Base-by-base conservation (phyloP, 257 asterid genomes). In the Nicotiana undulata region DNA sequence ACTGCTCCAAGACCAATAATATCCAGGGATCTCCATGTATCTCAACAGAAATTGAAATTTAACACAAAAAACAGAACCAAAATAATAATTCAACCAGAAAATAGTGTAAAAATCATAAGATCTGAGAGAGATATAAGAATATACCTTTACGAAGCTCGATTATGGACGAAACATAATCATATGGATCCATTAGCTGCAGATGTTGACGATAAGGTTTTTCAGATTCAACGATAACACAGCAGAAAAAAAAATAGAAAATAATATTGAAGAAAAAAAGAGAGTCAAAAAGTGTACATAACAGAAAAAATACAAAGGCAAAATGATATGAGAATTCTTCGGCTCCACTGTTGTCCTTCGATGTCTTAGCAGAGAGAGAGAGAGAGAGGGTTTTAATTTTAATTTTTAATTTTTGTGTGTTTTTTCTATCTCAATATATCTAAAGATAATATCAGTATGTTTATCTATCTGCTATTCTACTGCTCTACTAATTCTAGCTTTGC, bases 111-210 rank as follows among this genome's bases (percentile, higher is more conserved):
- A 46, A 7, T 8, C 66, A 16, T 76, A 85, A 80, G 80, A 77
- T 79, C 82, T 63, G 75, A 61, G 63, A 26, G 20, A 28, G n/a
- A 80, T 66, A 37, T 37, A 37, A 34, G 49, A 7, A 40, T 22
- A 46, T 12, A 94, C 97, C 97, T 91, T 89, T 84, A 29, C 90
- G 91, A 51, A 90, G 94, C 85, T 88, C 87, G 46, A 79, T 65
- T 46, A 79, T 80, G 83, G 91, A 89, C 79, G 86, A 85, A 55
- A 85, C 83, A 89, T 86, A 83, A 83, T 85, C 90, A 82, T 81
- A 82, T 56, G 76, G 86, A 86, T 89, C 97, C 94, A 91, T 91
- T 56, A 53, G 70, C 89, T 74, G 79, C 61, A 49, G 79, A 74
- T 29, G 24, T 72, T 72, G 60, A 74, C 51, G 79, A 74, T 82